Conservation (phyloP, 768 basidiomycete species). For the Trametes coccinea region DNA sequence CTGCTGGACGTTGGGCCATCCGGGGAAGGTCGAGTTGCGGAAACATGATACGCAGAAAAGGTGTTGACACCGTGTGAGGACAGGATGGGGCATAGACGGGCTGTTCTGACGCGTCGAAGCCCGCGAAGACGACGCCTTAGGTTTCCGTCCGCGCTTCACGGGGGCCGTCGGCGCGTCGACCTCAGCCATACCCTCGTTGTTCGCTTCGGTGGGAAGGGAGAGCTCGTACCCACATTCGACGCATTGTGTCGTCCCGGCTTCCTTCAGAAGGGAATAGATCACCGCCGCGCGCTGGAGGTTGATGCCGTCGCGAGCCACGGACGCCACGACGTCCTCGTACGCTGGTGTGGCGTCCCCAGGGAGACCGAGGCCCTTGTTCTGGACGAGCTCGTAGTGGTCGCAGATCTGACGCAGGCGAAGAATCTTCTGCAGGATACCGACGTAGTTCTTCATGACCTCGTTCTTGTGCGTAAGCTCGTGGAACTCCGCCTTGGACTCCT, state of each 20-base stretch:
- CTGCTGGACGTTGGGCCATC: constrained; percentile 71
- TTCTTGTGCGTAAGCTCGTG: constrained; percentile 83
- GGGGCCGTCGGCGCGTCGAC: constrained; percentile 46
- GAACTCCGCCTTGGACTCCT: constrained; percentile 90
- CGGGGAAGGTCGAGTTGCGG: constrained; percentile 71
- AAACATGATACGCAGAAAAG: constrained; percentile 90
- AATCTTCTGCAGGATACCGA: constrained; percentile 95
- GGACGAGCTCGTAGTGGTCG: constrained; percentile 89
- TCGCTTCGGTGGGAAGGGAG: constrained; percentile 39
- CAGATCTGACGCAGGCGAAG: constrained; percentile 96
- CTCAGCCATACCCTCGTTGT: constrained; percentile 48
- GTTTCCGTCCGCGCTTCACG: constrained; percentile 51
- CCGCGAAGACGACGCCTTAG: constrained; percentile 58
- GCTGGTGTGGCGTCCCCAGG: constrained; percentile 51
- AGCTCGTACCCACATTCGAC: constrained; percentile 85
- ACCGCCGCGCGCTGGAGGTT: constrained; percentile 71
- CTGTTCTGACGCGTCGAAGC: constrained; percentile 73
- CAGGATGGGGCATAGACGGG: constrained; percentile 59
- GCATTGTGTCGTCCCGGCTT: constrained; percentile 87
- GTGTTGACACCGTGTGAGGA: constrained; percentile 93
- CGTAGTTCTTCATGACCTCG: constrained; percentile 97
- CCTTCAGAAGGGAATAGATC: constrained; percentile 83
- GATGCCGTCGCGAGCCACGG: constrained; percentile 78
- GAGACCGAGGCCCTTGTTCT: constrained; percentile 56
- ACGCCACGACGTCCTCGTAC: constrained; percentile 78